Evolutionary conservation across 2,329 filamentous ascomycete genomes (phyloP), one percentile per base, ranked within the genome.

Genomic region (Exophiala xenobiotica): DNA sequence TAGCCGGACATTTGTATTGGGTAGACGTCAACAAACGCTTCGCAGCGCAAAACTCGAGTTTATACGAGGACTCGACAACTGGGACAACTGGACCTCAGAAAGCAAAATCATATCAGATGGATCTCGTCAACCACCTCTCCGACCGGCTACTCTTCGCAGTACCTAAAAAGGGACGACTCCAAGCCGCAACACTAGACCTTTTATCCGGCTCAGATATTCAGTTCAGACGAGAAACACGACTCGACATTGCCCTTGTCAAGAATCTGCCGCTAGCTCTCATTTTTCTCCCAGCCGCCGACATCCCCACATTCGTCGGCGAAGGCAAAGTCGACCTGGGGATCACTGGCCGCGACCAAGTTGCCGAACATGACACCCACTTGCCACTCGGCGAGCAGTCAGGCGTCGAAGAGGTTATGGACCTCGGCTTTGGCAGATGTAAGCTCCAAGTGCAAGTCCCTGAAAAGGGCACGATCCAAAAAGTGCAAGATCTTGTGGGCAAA

Each of bases 141-240:
- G 91, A 92, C 67, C 87, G 93, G 61, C 81, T 97, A 51, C 82
- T 97, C 57, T 96, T 99, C 68, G 93, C 93, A 56, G 89, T 99
- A n/a, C 93, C 93, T 55, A 99, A 99, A 77, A 99, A 99, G 86
- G 93, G 93, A 59, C 88, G 93, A 50, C 84, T 99, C 49, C 88
- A 96, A 72, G 82, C 90, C 73, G 83, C 89, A 52, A 84, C 88
- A 48, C 82, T 99, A 44, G 90, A 97, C 69, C 85, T 99, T 45
- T 87, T 99, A 48, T 81, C 91, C 66, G 93, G 93, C 60, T 90
- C 88, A 64, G 93, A 99, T 70, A 92, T 99, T 64, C 90, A 99
- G 71, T 99, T 99, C 77, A 86, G 88, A 69, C 86, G 93, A 67
- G 90, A 96, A 77, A 90, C 87, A 69, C 87, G 93, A 53, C 88